These are phyloP conservation scores for Aspergillus fumigatiaffinis DNA, from an alignment of 2,329 filamentous ascomycete species.

Conservation along the genomic window DNA sequence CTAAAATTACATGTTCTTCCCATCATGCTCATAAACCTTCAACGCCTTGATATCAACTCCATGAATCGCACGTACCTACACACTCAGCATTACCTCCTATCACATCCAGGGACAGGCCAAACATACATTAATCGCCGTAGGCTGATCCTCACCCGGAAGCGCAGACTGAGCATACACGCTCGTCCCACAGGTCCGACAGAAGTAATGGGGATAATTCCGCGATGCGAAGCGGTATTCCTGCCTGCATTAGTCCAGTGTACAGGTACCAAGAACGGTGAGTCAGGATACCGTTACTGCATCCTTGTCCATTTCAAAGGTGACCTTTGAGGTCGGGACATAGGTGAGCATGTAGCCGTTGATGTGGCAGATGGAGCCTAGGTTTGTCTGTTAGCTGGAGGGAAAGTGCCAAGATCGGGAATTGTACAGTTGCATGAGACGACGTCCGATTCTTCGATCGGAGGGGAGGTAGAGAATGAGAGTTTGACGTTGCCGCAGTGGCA, in stretches of 20 bases:
- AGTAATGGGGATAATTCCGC: constrained; percentile 24
- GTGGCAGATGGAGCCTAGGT: constrained; percentile 29
- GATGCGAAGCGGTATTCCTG: constrained; percentile 27
- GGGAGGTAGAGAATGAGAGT: constrained; percentile 15
- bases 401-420: neutral
- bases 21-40: constrained; percentile 22
- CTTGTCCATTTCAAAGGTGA: constrained; percentile 17
- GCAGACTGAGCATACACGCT: constrained; percentile 21
- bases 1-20: neutral
- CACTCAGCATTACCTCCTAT: neutral
- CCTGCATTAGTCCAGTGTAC: neutral
- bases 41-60: constrained; percentile 23
- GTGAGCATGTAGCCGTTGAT: constrained; percentile 29
- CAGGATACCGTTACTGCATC: constrained; percentile 19
- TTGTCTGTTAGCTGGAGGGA: neutral
- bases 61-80: constrained; percentile 23
- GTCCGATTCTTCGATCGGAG: constrained; percentile 13
- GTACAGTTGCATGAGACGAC: constrained; percentile 20
- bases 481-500: constrained; percentile 21
- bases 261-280: neutral
- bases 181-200: constrained; percentile 29
- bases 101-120: constrained; percentile 3
- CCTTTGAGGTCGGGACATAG: constrained; percentile 19
- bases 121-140: constrained; percentile 27
- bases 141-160: constrained; percentile 15